Evolutionary conservation across 768 basidiomycete species (phyloP), one percentile per base, ranked within the genome.

Genomic region (Psilocybe sp.): DNA sequence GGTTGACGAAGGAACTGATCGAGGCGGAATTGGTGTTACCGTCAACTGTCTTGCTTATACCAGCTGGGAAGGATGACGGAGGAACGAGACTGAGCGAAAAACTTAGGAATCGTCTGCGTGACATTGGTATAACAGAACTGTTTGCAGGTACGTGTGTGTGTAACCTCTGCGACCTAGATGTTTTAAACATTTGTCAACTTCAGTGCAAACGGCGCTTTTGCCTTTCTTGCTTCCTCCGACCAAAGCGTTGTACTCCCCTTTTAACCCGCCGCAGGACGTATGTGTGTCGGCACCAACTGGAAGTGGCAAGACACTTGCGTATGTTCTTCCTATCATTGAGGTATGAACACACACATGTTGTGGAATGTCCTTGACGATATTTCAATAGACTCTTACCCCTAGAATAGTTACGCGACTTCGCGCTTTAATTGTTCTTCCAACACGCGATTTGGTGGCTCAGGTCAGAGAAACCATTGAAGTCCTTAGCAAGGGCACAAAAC

Each of bases 211-310:
- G 1, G 79, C 78, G 14, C 78, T 98, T 11, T 69, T 98, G 0
- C 95, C 96, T 1, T 83, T 92, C 61, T 74, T 98, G 0, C 77
- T 95, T 12, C 74, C 77, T 13, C 44, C 64, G 4, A 64, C 76
- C 36, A 64, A 71, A 44, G 65, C 72, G 1, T 66, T 93, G 9
- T 91, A 92, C 60, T 70, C 76, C 38, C 85, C 90, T 0, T 85
- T 80, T 57, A 63, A 78, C 49, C 76, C 81, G 33, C 84, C 84
- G 20, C 77, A 77, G 20, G 97, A 99, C 67, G 78, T 94, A 11
- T 95, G 94, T 57, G 89, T 96, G 11, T 97, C 93, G 7, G 97
- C 97, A 1, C 97, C 97, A 0, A 99, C 97, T 0, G 97, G 97
- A 18, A 97, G 94, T 58, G 97, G 97, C 0, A 99, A 99, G 68